Evolutionary conservation across 371 early-diverging fungal species (phyloP).

Genomic region (Rhizopus sp.): DNA sequence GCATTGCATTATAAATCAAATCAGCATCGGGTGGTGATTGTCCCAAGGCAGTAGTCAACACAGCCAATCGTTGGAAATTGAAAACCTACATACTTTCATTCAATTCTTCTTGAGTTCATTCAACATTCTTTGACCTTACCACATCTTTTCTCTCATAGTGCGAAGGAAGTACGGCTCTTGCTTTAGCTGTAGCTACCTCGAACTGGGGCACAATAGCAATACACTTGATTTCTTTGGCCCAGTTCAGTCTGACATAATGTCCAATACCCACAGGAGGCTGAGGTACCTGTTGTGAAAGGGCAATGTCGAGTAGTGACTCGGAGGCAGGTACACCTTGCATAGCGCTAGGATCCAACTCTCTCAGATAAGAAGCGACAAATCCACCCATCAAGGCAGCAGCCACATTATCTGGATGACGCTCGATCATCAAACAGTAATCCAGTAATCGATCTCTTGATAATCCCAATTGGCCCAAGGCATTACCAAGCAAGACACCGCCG

Average conservation of each 20-base stretch:
- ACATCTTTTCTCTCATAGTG: slow-evolving; percentile 79
- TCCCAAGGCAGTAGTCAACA: slow-evolving; percentile 82
- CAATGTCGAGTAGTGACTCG: slow-evolving; percentile 53
- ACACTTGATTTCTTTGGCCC: slow-evolving; percentile 73
- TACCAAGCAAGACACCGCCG: slow-evolving; percentile 87
- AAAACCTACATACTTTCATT: slow-evolving; percentile 64
- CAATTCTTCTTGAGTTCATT: background rate
- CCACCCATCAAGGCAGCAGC: slow-evolving; percentile 94
- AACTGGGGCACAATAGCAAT: slow-evolving; percentile 91
- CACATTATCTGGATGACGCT: slow-evolving; percentile 97
- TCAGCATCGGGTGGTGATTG: slow-evolving; percentile 67
- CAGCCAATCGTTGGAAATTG: slow-evolving; percentile 92
- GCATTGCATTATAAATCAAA: slow-evolving; percentile 88
- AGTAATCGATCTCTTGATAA: slow-evolving; percentile 75
- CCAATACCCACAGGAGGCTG: slow-evolving; percentile 70
- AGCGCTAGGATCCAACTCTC: slow-evolving; percentile 58
- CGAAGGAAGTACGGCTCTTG: slow-evolving; percentile 85
- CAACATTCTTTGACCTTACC: slow-evolving; percentile 46
- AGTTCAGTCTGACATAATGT: slow-evolving; percentile 66
- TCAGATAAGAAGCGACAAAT: slow-evolving; percentile 83
- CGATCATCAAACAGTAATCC: slow-evolving; percentile 86
- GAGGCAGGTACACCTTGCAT: slow-evolving; percentile 60
- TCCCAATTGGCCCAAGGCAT: slow-evolving; percentile 69
- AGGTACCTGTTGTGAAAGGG: slow-evolving; percentile 37
- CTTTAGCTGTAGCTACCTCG: slow-evolving; percentile 88